Evolutionary conservation across 345 rosid species (phyloP), one percentile per base, ranked within the genome.

Genomic region (Gossypium rotundifolium): DNA sequence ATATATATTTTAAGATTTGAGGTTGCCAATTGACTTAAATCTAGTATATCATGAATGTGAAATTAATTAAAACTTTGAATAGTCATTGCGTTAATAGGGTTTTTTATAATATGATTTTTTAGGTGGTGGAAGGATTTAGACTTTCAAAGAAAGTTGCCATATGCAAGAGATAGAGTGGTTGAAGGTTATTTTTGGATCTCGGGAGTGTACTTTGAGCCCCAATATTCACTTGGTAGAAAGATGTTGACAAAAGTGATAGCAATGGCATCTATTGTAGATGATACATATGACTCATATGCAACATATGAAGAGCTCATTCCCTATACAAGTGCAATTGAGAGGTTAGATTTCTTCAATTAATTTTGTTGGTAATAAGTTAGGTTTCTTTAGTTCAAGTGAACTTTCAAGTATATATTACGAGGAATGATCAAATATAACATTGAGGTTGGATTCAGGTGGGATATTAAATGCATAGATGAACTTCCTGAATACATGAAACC

Each of bases 401-500:
- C 22, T 7, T 33, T 8, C 22, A 62, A 9, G 2, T 17, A 16
- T n/a, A 38, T 16, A 3, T 29, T 3, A 0, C 6, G 0, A 9
- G 60, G 9, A 62, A 62, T 38, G 2, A 8, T 33, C 0, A 2
- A 63, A 38, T 2, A 42, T 45, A 20, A 45, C 14, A 0, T 45
- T 20, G 33, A 22, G 11, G 1, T 22, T 22, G 54, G 9, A 12
- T 66, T 42, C 54, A 79, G 82, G 80, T 82, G 85, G 83, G 78
- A 78, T 29, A 63, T 51, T 0, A 49, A 13, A 8, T 57, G 75
- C 48, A 49, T 61, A 17, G 64, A 76, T 48, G 27, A 76, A 33
- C 76, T 82, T 0, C 81, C 82, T 11, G 80, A 75, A n/a, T 80
- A 79, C 55, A 83, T 85, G 87, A 79, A 86, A 63, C 9, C 79